These are phyloP conservation scores for Xylariaceae sp. DNA, from an alignment of 2,329 filamentous ascomycete species.

Conservation along the genomic window DNA sequence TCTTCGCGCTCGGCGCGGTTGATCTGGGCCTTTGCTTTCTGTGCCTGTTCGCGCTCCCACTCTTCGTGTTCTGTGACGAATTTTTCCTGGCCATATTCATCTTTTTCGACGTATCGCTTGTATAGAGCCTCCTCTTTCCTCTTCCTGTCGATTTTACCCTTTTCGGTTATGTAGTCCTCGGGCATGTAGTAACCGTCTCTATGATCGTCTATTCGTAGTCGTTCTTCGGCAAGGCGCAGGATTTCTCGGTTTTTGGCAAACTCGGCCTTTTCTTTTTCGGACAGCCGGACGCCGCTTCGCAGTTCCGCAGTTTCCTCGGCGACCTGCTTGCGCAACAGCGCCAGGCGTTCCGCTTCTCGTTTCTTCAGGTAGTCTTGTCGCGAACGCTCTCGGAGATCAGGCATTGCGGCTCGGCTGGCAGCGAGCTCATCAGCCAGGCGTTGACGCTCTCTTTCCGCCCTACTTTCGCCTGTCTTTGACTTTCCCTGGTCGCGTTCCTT, in stretches of 20 bases:
- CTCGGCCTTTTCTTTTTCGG: slow-evolving; percentile 74
- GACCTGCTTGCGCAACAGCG: slow-evolving; percentile 83
- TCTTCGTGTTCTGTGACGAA: slow-evolving; percentile 93
- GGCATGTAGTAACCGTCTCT: slow-evolving; percentile 89
- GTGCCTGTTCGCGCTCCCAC: slow-evolving; percentile 87
- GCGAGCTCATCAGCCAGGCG: slow-evolving; percentile 62
- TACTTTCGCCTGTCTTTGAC: slow-evolving; percentile 60
- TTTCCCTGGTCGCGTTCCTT: slow-evolving; percentile 65
- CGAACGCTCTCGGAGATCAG: slow-evolving; percentile 75
- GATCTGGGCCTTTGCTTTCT: slow-evolving; percentile 84
- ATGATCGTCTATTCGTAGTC: slow-evolving; percentile 83
- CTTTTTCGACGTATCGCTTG: slow-evolving; percentile 80
- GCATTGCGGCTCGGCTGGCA: slow-evolving; percentile 65
- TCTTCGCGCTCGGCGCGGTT: slow-evolving; percentile 67
- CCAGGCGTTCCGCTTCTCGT: slow-evolving; percentile 77
- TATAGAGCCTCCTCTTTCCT: slow-evolving; percentile 88
- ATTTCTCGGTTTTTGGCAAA: slow-evolving; percentile 86
- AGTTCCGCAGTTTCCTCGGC: slow-evolving; percentile 81
- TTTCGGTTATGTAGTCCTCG: slow-evolving; percentile 91
- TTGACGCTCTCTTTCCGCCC: slow-evolving; percentile 54
- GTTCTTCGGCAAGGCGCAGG: slow-evolving; percentile 74
- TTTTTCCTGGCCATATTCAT: slow-evolving; percentile 81
- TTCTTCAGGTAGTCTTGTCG: slow-evolving; percentile 93
- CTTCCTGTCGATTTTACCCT: slow-evolving; percentile 80
- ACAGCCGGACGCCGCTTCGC: slow-evolving; percentile 67